These are phyloP conservation scores for Chlamydomonas asymmetrica DNA, from an alignment of 139 green algal genomes.

Conservation along the genomic window DNA sequence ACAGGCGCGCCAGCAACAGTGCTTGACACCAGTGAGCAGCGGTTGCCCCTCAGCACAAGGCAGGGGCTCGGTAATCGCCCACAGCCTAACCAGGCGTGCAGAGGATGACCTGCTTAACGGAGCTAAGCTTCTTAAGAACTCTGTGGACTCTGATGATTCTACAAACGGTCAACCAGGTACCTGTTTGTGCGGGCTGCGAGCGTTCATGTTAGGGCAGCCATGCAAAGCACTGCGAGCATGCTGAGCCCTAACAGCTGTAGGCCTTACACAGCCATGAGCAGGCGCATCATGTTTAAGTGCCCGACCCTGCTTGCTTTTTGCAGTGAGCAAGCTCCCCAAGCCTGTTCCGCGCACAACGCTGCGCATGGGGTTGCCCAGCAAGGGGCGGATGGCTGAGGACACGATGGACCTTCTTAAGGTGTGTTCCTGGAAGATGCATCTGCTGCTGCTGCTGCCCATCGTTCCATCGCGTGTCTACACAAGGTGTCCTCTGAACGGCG, in stretches of 20 bases:
- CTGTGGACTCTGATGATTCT: constrained; percentile 15
- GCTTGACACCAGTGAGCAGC: too few relatives aligned
- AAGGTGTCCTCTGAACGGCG: too few relatives aligned
- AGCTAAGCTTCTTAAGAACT: constrained; percentile 26
- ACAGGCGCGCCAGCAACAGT: too few relatives aligned
- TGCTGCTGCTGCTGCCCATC: not conserved
- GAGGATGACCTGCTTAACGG: constrained; percentile 29
- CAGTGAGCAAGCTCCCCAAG: constrained; percentile 34
- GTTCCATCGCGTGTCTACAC: too few relatives aligned
- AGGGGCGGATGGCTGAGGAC: constrained; percentile 98
- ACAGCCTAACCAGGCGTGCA: constrained; percentile 30
- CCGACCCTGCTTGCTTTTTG: not conserved
- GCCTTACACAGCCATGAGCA: not conserved
- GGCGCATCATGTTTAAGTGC: not conserved
- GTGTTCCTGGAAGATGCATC: not conserved
- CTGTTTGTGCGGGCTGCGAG: not conserved
- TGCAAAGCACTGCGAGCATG: not conserved
- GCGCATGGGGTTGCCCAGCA: constrained; percentile 90
- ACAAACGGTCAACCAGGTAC: not conserved
- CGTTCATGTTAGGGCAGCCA: not conserved
- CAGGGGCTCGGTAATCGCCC: too few relatives aligned
- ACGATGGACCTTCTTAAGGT: constrained; percentile 90
- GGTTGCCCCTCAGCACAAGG: too few relatives aligned
- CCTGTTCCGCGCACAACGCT: constrained; percentile 48
- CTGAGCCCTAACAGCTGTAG: not conserved